phyloP scores from a whole-genome alignment of 2,329 filamentous ascomycete species.

The Ilyonectria mors-panacis region DNA sequence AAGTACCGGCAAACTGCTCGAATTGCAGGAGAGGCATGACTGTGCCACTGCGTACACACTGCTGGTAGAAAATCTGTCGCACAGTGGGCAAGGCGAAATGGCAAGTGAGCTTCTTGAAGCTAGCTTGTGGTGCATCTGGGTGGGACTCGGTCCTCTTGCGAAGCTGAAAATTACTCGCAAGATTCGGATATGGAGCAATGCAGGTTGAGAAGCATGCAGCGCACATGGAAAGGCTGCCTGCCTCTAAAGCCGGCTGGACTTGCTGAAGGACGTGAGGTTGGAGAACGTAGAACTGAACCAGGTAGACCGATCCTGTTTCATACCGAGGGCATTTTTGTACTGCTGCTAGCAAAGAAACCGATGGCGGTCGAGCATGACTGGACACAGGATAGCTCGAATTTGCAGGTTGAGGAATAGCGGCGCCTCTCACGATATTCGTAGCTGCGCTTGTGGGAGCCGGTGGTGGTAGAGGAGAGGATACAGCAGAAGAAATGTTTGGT shows the following conservation, averaged over 20 bases:
- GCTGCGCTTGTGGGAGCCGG: not conserved
- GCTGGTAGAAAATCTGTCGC: slow-evolving; percentile 6
- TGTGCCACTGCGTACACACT: slow-evolving; percentile 1
- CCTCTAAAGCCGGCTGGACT: not conserved
- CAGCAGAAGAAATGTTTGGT: not conserved
- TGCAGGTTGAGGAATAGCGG: too few relatives aligned
- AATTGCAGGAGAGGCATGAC: slow-evolving; percentile 11
- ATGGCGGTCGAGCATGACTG: not conserved
- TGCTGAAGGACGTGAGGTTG: slow-evolving; percentile 8
- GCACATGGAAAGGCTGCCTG: slow-evolving; percentile 4
- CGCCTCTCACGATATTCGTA: not conserved
- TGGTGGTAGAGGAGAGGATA: not conserved
- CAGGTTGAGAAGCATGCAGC: not conserved
- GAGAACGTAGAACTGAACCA: slow-evolving; percentile 16
- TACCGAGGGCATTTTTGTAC: slow-evolving; percentile 7
- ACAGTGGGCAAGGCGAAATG: slow-evolving; percentile 7
- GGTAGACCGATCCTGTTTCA: not conserved
- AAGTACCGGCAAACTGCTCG: not conserved
- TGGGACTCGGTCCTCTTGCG: not conserved
- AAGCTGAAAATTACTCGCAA: slow-evolving; percentile 8
- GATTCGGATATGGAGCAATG: slow-evolving; percentile 1
- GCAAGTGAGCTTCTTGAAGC: slow-evolving; percentile 12
- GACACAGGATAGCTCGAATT: not conserved
- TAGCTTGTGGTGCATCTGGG: slow-evolving; percentile 1
- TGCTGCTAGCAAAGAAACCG: too few relatives aligned